These are phyloP conservation scores for Xylaria arbuscula DNA, from an alignment of 2,329 filamentous ascomycete species.

Conservation along the genomic window DNA sequence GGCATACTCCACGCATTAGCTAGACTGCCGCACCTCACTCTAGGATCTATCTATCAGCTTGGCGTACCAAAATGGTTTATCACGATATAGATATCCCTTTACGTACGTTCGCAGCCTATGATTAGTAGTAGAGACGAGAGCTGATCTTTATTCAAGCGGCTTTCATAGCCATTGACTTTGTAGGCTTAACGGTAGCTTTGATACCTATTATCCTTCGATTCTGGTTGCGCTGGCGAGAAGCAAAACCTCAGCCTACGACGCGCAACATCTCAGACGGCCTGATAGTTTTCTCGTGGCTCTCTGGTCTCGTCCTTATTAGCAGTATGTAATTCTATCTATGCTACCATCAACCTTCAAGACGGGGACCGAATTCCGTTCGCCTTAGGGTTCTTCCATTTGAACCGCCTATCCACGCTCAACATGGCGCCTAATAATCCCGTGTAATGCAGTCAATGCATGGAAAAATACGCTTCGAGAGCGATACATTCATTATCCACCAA, in stretches of 20 bases:
- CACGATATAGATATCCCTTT: slow-evolving; percentile 41
- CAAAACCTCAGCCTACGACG: slow-evolving; percentile 31
- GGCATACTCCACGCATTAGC: neutral
- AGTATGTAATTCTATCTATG: slow-evolving; percentile 6
- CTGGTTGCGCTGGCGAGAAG: slow-evolving; percentile 40
- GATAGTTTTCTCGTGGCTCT: slow-evolving; percentile 41
- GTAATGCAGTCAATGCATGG: slow-evolving; percentile 39
- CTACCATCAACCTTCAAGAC: neutral
- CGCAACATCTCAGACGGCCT: slow-evolving; percentile 41
- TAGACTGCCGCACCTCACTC: neutral
- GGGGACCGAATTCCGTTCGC: neutral
- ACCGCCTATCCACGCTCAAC: neutral
- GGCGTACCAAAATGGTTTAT: slow-evolving; percentile 34
- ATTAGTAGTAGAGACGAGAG: neutral
- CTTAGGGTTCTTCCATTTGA: neutral
- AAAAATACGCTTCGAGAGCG: slow-evolving; percentile 40
- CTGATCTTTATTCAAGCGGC: slow-evolving; percentile 36
- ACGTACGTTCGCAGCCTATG: slow-evolving; percentile 26
- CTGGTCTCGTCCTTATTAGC: slow-evolving; percentile 41
- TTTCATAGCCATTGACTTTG: slow-evolving; percentile 45
- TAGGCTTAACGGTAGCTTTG: slow-evolving; percentile 41
- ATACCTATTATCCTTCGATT: slow-evolving; percentile 44
- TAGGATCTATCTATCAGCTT: neutral
- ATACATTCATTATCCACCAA: slow-evolving; percentile 36
- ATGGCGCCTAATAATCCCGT: neutral